Conservation (phyloP, 2,329 filamentous ascomycete species). For the Botrytis elliptica region DNA sequence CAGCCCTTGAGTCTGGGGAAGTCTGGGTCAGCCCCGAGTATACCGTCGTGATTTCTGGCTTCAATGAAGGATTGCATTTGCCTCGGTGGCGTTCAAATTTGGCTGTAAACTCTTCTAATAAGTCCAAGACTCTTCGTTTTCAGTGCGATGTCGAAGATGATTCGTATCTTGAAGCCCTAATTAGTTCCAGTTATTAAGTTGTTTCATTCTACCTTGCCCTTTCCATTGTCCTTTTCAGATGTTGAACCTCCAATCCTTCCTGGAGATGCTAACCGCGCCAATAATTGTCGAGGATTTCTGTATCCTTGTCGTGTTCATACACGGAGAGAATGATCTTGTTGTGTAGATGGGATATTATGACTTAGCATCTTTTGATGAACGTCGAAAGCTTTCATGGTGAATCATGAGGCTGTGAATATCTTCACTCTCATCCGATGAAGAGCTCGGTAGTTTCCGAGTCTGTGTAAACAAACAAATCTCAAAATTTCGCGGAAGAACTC, state of each 20-base stretch:
- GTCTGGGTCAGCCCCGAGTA: background rate
- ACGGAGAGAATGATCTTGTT: background rate
- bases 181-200: background rate
- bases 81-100: background rate
- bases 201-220: background rate
- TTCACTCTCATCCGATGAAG: background rate
- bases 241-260: background rate
- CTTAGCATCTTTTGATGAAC: background rate
- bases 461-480: background rate
- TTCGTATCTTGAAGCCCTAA: background rate
- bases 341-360: background rate
- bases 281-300: background rate
- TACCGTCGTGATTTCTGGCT: background rate
- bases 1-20: background rate
- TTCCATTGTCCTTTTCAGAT: background rate
- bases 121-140: background rate
- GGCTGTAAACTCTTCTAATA: no score
- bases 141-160: background rate
- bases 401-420: background rate
- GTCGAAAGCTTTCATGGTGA: background rate
- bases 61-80: background rate
- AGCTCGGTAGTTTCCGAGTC: constrained; percentile 7
- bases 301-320: background rate
- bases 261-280: background rate
- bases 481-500: background rate